Conservation (phyloP, 495 filamentous ascomycete species). For the Filosporella fistucella region DNA sequence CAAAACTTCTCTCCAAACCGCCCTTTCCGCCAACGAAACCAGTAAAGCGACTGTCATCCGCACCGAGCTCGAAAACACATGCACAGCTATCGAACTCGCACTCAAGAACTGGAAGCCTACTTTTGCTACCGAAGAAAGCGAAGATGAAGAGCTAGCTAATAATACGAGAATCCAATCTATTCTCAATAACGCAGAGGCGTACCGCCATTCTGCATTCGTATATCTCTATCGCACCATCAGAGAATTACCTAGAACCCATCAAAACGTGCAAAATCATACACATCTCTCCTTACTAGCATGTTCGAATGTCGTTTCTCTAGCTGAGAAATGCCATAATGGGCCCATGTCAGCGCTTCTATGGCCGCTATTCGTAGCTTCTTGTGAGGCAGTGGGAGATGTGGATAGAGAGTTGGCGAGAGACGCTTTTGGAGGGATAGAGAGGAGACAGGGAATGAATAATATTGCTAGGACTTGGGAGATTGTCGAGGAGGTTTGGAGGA, state of each 20-base stretch:
- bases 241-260: conserved; percentile 34
- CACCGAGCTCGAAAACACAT: conserved; percentile 49
- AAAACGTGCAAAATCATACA: conserved; percentile 45
- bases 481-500: conserved; percentile 51
- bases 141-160: background rate
- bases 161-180: conserved; percentile 38
- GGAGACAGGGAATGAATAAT: conserved; percentile 57
- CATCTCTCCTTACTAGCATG: conserved; percentile 47
- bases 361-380: conserved; percentile 56
- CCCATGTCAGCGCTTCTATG: conserved; percentile 57
- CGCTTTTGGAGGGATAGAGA: conserved; percentile 44
- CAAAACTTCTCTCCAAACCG: conserved; percentile 43
- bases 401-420: conserved; percentile 39
- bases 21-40: conserved; percentile 31
- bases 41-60: conserved; percentile 48
- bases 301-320: conserved; percentile 41
- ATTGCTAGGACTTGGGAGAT: conserved; percentile 54
- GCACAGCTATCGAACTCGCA: conserved; percentile 50
- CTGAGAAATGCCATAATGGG: conserved; percentile 28
- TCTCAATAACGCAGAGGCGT: conserved; percentile 56
- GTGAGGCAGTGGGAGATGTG: conserved; percentile 40
- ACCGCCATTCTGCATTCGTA: conserved; percentile 56
- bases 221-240: conserved; percentile 56
- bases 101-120: conserved; percentile 49
- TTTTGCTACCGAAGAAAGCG: conserved; percentile 7